Evolutionary conservation across 768 basidiomycete genomes (phyloP).

Genomic region (Asterophora parasitica): DNA sequence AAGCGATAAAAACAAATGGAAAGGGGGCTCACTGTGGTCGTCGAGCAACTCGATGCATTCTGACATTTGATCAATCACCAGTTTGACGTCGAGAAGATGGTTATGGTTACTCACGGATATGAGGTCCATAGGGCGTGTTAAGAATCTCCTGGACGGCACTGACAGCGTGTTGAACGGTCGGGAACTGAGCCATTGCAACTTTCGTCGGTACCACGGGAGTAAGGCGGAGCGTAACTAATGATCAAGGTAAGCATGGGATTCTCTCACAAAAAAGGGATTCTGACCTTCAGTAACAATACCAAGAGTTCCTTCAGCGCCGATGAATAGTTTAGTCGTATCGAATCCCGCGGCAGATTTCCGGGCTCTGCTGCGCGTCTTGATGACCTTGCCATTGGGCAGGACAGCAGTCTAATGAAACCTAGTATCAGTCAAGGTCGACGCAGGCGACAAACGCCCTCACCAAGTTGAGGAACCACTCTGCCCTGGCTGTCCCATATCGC

Average conservation of each 20-base stretch:
- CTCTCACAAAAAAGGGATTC: background rate
- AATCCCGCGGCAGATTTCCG: conserved; percentile 87
- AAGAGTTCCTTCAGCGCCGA: conserved; percentile 86
- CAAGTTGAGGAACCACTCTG: conserved; percentile 82
- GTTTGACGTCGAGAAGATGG: background rate
- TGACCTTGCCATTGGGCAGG: conserved; percentile 77
- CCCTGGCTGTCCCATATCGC: conserved; percentile 82
- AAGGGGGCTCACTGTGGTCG: conserved; percentile 48
- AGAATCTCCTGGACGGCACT: conserved; percentile 80
- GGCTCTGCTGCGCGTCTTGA: conserved; percentile 77
- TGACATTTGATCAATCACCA: conserved; percentile 19
- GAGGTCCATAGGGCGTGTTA: conserved; percentile 58
- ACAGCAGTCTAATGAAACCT: conserved; percentile 61
- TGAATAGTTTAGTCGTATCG: conserved; percentile 83
- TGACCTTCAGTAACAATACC: conserved; percentile 86
- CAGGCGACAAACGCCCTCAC: conserved; percentile 34
- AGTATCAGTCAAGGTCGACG: conserved; percentile 19
- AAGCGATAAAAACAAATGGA: background rate
- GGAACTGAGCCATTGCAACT: conserved; percentile 88
- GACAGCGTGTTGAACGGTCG: conserved; percentile 71
- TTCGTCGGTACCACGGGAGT: conserved; percentile 77
- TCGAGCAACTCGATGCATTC: conserved; percentile 90
- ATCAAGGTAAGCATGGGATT: conserved; percentile 1
- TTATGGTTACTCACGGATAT: conserved; percentile 58
- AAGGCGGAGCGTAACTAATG: conserved; percentile 71